Base-by-base conservation (phyloP, 495 filamentous ascomycete genomes). In the Halenospora varia region DNA sequence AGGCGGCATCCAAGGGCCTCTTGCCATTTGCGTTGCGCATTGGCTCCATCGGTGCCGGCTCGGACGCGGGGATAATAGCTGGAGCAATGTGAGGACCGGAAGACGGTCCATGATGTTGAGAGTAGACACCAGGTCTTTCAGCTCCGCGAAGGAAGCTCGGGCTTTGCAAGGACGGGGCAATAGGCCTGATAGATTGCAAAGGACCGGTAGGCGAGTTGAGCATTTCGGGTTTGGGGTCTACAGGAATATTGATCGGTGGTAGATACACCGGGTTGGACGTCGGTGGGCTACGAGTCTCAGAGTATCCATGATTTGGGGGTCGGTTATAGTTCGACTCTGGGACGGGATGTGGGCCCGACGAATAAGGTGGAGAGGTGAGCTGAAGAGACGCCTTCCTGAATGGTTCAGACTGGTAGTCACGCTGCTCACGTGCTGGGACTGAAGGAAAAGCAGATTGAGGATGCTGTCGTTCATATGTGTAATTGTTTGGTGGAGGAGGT, bases 1-100 rank as follows among this genome's bases (percentile, higher is more conserved):
- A 73, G 35, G 60, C 66, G 19, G 46, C 47, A 26, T 64, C 68
- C 45, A 54, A 66, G 10, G 61, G 29, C 10, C 70, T 64, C 54
- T 72, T 73, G 18, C 60, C 53, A 17, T 49, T 52, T 13, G 4
- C 29, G 13, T 35, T 35, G 2, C 58, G 62, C 10, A 39, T 24
- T 9, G 56, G 25, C 19, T 67, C 62, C 13, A 26, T 19, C 1
- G 53, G 59, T 24, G 58, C 20, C 17, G 62, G 48, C 24, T 13
- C 48, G 35, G 48, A 19, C 29, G 13, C 13, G 13, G 29, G 29
- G 29, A 4, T 13, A 35, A 35, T 41, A 9, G 50, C 39, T 18
- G 10, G 9, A 24, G 47, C 19, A 19, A 25, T 10, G 8, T 23
- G 6, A 24, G 47, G 11, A 49, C 9, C 8, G 3, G 47, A 20